Evolutionary conservation across 169 alveolate species (phyloP), one percentile per base, ranked within the genome.

Genomic region (Perkinsus chesapeaki): DNA sequence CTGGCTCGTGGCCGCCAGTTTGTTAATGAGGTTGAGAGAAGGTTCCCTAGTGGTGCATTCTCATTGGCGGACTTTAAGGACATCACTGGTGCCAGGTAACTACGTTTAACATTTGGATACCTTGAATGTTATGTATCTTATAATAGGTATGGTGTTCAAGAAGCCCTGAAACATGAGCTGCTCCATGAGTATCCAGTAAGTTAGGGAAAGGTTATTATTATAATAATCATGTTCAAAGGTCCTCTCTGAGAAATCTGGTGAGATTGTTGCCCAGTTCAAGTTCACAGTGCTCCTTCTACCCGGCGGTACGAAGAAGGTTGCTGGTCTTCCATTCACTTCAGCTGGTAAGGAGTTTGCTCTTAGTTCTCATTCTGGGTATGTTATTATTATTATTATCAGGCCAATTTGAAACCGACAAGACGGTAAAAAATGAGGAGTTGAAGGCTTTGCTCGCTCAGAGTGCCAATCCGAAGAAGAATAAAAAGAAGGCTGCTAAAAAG

Each of bases 91-190:
- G 82, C 82, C 27, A 60, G 82, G 31, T 43, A 94, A 91, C 95
- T 94, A 96, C 99, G 97, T 93, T 97, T 96, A 93, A 97, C 96
- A 48, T 92, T 96, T 39, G 94, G 95, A 73, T 93, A 96, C 91
- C 91, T 97, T 48, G 98, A 97, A 48, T 98, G 96, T 93, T 97
- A 97, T 92, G 93, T 97, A 82, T 97, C 96, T 31, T 95, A 96
- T 1, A 37, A 96, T 93, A 93, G 98, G 96, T 96, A 97, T 60
- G 99, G 99, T 20, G 98, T 99, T 43, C 98, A 99, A 60, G 99
- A 98, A 96, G 99, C 99, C 60, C 93, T 98, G 92, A 97, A 99
- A 93, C 99, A 99, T 94, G 98, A 98, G 92, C 96, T 99, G 92
- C 96, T 99, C 37, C 96, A 98, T 92, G 98, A 99, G 39, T 99